Conservation (phyloP, 495 filamentous ascomycete genomes). For the Penicillium manginii region DNA sequence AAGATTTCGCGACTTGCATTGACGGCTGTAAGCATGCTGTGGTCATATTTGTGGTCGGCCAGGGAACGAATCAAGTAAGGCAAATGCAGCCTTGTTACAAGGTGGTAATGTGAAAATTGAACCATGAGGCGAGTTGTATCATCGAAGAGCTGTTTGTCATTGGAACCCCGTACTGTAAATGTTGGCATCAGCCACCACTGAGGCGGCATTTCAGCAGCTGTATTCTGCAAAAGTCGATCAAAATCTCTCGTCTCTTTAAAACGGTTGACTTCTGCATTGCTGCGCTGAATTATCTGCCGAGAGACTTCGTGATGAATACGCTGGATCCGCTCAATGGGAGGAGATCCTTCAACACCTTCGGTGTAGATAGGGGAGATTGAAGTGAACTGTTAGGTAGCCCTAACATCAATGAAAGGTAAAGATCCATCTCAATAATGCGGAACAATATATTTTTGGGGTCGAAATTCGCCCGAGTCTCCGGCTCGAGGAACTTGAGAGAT, state of each 20-base stretch:
- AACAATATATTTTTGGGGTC: conserved; percentile 17
- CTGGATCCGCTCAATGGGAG: conserved; percentile 27
- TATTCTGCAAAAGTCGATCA: conserved; percentile 47
- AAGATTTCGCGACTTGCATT: conserved; percentile 44
- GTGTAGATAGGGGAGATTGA: conserved; percentile 30
- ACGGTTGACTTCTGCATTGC: conserved; percentile 24
- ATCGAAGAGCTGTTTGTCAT: conserved; percentile 8
- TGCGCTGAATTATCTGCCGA: conserved; percentile 51
- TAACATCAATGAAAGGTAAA: conserved; percentile 46
- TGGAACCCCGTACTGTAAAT: conserved; percentile 5
- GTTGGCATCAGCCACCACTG: conserved; percentile 41
- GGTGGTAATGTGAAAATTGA: conserved; percentile 46
- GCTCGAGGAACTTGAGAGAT: conserved; percentile 20
- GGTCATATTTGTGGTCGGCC: conserved; percentile 25
- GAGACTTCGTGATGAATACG: conserved; percentile 27
- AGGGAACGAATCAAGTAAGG: conserved; percentile 24
- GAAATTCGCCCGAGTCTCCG: conserved; percentile 16
- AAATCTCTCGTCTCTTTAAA: conserved; percentile 37
- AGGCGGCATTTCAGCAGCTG: conserved; percentile 39
- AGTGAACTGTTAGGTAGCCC: conserved; percentile 46
- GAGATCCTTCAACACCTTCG: conserved; percentile 13
- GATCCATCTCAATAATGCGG: conserved; percentile 31
- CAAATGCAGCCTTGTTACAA: conserved; percentile 29
- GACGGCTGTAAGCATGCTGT: conserved; percentile 38
- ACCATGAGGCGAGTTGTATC: conserved; percentile 20